A percentile compares a stretch with the other conserved stretches of the same genome.
phyloP scores from a whole-genome alignment of 371 early-diverging fungal genomes.

The Mucor circinelloides region DNA sequence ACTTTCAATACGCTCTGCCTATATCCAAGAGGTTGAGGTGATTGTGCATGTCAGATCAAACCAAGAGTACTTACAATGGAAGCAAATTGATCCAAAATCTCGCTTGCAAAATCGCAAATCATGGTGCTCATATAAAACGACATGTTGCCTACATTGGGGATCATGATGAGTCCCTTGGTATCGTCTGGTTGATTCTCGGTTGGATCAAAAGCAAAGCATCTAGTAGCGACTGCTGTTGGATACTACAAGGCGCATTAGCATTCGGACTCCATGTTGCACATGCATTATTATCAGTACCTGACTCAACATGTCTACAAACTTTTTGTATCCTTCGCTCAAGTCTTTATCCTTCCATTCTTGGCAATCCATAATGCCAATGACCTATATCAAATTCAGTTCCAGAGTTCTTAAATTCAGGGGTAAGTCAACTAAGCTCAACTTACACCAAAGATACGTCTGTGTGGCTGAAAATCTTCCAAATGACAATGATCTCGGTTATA shows the following conservation, averaged over 20 bases:
- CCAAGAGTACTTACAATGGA: conserved; percentile 26
- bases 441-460: conserved; percentile 79
- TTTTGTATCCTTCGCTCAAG: conserved; percentile 63
- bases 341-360: conserved; percentile 68
- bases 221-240: conserved; percentile 69
- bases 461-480: conserved; percentile 80
- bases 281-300: not conserved
- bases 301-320: conserved; percentile 50
- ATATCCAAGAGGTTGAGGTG: not conserved
- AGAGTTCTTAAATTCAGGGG: not conserved
- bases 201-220: conserved; percentile 87
- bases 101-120: conserved; percentile 76
- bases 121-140: conserved; percentile 77
- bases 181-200: conserved; percentile 73
- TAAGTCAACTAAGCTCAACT: conserved; percentile 14
- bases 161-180: conserved; percentile 76
- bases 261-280: not conserved
- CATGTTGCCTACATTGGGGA: conserved; percentile 82
- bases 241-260: conserved; percentile 47
- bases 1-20: conserved; percentile 40
- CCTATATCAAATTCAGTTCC: conserved; percentile 30
- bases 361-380: conserved; percentile 86
- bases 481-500: conserved; percentile 63
- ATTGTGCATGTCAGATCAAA: not conserved
- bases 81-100: conserved; percentile 59